phyloP scores from a whole-genome alignment of 805 yeast genomes.

The Yamadazyma laniorum region DNA sequence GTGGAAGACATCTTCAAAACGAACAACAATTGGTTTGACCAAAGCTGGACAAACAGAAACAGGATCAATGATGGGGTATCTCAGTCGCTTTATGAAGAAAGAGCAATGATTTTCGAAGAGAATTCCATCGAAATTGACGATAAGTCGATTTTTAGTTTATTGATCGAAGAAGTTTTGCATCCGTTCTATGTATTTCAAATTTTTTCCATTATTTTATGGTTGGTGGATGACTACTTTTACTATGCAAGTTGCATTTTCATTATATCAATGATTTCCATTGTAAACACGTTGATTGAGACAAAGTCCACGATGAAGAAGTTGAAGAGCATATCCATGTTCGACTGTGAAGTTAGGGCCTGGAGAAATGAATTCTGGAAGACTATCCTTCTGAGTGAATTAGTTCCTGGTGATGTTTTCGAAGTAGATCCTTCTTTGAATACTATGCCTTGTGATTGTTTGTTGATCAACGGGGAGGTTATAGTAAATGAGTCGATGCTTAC shows the following conservation, averaged over 20 bases:
- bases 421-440: conserved; percentile 74
- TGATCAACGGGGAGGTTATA: conserved; percentile 89
- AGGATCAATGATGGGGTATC: conserved; percentile 67
- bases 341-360: conserved; percentile 84
- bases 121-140: conserved; percentile 76
- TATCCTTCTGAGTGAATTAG: conserved; percentile 70
- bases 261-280: conserved; percentile 78
- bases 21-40: conserved; percentile 84
- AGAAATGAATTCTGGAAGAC: conserved; percentile 93
- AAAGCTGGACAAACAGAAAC: conserved; percentile 64
- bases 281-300: conserved; percentile 84
- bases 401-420: conserved; percentile 95
- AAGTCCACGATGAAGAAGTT: conserved; percentile 68
- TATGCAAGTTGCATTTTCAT: conserved; percentile 90
- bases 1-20: conserved; percentile 81
- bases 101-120: conserved; percentile 71
- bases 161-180: conserved; percentile 86
- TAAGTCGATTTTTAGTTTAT: conserved; percentile 60
- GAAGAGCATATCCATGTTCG: conserved; percentile 67
- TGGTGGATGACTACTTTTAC: conserved; percentile 86
- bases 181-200: conserved; percentile 96
- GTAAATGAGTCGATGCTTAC: conserved; percentile 98
- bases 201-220: conserved; percentile 88
- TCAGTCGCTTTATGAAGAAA: conserved; percentile 63
- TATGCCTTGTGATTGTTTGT: conserved; percentile 87